Conservation (phyloP, 257 asterid species). For the Nicotiana knightiana region DNA sequence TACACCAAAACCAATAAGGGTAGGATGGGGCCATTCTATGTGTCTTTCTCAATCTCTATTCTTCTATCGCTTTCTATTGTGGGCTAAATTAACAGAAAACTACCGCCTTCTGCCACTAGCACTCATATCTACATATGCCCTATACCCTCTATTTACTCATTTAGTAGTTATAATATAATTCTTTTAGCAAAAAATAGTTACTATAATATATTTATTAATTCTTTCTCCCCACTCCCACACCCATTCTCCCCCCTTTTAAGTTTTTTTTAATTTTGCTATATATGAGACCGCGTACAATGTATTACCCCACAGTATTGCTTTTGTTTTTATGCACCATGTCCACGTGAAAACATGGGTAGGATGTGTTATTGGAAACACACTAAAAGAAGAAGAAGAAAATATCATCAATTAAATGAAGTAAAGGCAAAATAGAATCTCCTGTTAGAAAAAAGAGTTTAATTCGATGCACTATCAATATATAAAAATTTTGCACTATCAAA, state of each 20-base stretch:
- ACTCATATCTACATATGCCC: not conserved
- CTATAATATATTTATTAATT: not conserved
- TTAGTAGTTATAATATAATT: not conserved
- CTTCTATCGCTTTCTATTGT: conserved; percentile 42
- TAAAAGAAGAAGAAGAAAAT: not conserved
- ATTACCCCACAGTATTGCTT: conserved; percentile 32
- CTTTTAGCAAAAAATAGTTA: too few relatives aligned
- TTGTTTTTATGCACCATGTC: conserved; percentile 20
- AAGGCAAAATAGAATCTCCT: not conserved
- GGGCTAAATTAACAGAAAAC: conserved; percentile 27
- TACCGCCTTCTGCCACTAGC: conserved; percentile 24
- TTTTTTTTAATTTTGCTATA: too few relatives aligned
- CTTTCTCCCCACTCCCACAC: not conserved
- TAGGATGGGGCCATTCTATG: conserved; percentile 25
- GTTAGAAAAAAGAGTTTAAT: not conserved
- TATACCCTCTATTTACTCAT: not conserved
- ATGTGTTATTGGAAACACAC: conserved; percentile 2
- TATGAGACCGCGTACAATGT: conserved; percentile 32
- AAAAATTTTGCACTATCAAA: too few relatives aligned
- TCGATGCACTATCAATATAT: too few relatives aligned
- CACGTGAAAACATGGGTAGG: conserved; percentile 18
- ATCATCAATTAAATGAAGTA: not conserved
- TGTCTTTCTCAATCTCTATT: conserved; percentile 28
- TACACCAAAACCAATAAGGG: conserved; percentile 18
- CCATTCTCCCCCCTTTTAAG: not conserved